Conservation (phyloP, 768 basidiomycete species). For the Naganishia randhawae region DNA sequence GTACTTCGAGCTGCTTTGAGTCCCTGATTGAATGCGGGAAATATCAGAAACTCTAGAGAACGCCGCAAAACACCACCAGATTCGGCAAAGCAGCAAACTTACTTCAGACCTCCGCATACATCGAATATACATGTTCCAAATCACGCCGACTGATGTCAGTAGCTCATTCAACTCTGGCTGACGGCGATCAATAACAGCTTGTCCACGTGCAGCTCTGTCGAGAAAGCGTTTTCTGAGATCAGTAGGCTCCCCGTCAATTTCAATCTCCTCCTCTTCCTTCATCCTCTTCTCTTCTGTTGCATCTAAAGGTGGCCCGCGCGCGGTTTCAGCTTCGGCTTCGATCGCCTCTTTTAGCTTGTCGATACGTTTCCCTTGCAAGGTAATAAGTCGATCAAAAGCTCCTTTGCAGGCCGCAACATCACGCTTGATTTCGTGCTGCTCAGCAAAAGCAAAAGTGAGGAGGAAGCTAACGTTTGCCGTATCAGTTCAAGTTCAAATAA, state of each 20-base stretch:
- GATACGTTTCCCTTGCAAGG: slow-evolving; percentile 56
- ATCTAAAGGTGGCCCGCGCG: slow-evolving; percentile 46
- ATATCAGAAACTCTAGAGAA: background rate
- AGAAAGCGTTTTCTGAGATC: slow-evolving; percentile 50
- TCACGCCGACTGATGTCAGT: slow-evolving; percentile 69
- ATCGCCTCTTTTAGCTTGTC: slow-evolving; percentile 43
- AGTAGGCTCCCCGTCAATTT: slow-evolving; percentile 50
- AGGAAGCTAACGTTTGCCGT: slow-evolving; percentile 62
- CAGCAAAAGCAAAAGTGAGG: slow-evolving; percentile 83
- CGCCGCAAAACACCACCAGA: background rate
- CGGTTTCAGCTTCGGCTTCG: slow-evolving; percentile 53
- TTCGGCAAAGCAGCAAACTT: slow-evolving; percentile 28
- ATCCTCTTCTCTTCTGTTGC: slow-evolving; percentile 16
- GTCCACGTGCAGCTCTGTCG: slow-evolving; percentile 45
- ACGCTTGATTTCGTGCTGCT: slow-evolving; percentile 64
- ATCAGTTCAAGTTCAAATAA: background rate
- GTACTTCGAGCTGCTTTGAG: slow-evolving; percentile 70
- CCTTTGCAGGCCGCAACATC: slow-evolving; percentile 66
- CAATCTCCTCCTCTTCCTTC: slow-evolving; percentile 35
- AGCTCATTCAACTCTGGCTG: slow-evolving; percentile 55
- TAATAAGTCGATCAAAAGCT: slow-evolving; percentile 69
- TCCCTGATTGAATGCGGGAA: slow-evolving; percentile 52
- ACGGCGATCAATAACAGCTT: slow-evolving; percentile 39
- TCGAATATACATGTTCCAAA: slow-evolving; percentile 78
- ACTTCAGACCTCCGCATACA: slow-evolving; percentile 79